Evolutionary conservation across 495 filamentous ascomycete genomes (phyloP).

Genomic region (Annulohypoxylon moriforme): DNA sequence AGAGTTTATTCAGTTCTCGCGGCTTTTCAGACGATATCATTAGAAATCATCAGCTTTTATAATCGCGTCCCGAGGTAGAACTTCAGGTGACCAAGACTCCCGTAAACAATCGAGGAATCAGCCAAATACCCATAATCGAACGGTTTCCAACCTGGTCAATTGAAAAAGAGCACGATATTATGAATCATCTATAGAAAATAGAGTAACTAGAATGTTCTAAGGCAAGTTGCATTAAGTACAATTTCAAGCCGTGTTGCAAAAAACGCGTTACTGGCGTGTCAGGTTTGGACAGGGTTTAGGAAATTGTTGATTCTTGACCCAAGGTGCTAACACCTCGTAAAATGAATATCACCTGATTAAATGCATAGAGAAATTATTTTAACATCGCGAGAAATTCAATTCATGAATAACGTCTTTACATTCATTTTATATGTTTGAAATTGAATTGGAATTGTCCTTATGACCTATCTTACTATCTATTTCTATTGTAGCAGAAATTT

Average conservation of each 20-base stretch:
- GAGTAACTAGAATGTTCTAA: neutral
- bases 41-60: neutral
- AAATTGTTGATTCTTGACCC: neutral
- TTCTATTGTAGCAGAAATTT: neutral
- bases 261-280: neutral
- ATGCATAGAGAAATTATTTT: neutral
- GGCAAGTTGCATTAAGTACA: neutral
- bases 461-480: conserved; percentile 5
- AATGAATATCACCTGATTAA: neutral
- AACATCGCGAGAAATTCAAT: neutral
- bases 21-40: neutral
- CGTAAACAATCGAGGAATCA: neutral
- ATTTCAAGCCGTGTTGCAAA: neutral
- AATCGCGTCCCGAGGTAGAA: neutral
- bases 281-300: neutral
- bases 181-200: neutral
- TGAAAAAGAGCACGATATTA: neutral
- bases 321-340: neutral
- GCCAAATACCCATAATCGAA: neutral
- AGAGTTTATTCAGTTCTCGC: neutral
- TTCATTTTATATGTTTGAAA: neutral
- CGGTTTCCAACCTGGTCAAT: neutral
- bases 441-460: too few species aligned
- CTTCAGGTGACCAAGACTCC: neutral
- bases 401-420: too few species aligned